A percentile compares a stretch with the other conserved stretches of the same genome.
These are phyloP conservation scores for Aspergillus ochraceus DNA, from an alignment of 2,329 filamentous ascomycete species.

Conservation along the genomic window DNA sequence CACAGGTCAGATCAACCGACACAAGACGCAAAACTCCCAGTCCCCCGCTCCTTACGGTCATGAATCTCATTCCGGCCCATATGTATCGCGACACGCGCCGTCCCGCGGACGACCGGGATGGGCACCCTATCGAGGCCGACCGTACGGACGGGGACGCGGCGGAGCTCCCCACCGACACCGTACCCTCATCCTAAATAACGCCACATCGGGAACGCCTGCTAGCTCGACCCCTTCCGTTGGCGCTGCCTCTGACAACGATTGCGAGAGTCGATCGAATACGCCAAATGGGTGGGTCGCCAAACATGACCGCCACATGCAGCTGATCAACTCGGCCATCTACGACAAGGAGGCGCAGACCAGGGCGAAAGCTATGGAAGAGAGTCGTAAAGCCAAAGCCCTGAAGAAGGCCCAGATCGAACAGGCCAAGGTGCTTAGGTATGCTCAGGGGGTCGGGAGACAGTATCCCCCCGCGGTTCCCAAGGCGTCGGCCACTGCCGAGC, in stretches of 20 bases:
- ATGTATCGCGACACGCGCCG: conserved; percentile 31
- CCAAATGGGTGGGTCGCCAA: conserved; percentile 66
- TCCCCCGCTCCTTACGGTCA: conserved; percentile 20
- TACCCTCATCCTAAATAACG: conserved; percentile 65
- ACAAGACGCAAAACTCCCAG: conserved; percentile 60
- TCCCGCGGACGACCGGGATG: conserved; percentile 37
- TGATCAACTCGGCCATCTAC: conserved; percentile 79
- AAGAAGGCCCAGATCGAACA: conserved; percentile 61
- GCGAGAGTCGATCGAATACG: conserved; percentile 28
- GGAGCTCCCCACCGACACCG: conserved; percentile 53
- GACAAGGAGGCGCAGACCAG: conserved; percentile 71
- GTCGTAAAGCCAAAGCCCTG: conserved; percentile 45
- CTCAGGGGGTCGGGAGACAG: conserved; percentile 30
- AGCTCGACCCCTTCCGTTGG: conserved; percentile 26
- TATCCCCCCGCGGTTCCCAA: conserved; percentile 21
- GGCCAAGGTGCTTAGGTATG: conserved; percentile 41
- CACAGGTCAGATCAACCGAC: conserved; percentile 74
- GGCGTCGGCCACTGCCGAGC: conserved; percentile 25
- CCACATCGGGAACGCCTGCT: conserved; percentile 23
- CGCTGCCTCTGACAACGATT: conserved; percentile 27
- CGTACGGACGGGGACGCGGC: conserved; percentile 35
- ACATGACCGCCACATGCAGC: conserved; percentile 73
- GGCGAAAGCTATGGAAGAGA: conserved; percentile 70
- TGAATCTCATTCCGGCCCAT: conserved; percentile 20
- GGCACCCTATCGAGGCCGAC: conserved; percentile 46